Evolutionary conservation across 108 stramenopile genomes (phyloP), one percentile per base, ranked within the genome.

Genomic region (Seminavis robusta): DNA sequence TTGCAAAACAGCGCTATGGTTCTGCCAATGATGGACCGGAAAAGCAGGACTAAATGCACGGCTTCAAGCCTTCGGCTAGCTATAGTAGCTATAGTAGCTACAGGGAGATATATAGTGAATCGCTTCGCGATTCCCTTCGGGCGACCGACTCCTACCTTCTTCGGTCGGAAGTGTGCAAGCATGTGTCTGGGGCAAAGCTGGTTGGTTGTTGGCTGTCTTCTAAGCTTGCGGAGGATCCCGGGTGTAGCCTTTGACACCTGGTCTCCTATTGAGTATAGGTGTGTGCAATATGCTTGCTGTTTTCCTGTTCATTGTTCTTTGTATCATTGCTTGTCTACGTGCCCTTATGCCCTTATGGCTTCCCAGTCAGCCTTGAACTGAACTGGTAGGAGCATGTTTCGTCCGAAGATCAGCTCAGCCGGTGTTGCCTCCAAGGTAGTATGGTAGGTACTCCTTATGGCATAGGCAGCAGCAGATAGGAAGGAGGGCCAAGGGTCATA

Each of bases 331-430:
- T 26, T 59, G 62, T 27, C 56, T 46, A 25, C 53, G 31, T 20
- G 42, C 48, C 13, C 62, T n/a, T n/a, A n/a, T n/a, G n/a, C n/a
- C n/a, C n/a, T 49, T 27, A 73, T 62, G 20, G 49, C 45, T 39
- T 13, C 11, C 72, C 72, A 73, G 42, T 67, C 48, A 38, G 61
- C 66, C 0, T 52, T 10, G 29, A 47, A 56, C 15, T 73, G 70
- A 43, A 75, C 52, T n/a, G 52, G 32, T 0, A 73, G 28, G 10
- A 79, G 24, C 77, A 78, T 73, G 42, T 78, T 67, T 8, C 67
- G 63, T 17, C 44, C 28, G 46, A 74, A 79, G 3, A 48, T 65
- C 4, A 74, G 29, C 49, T 61, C 37, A 27, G 51, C 67, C 31
- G 72, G 72, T 2, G 57, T 55, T 27, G 66, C 61, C 40, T 63